Evolutionary conservation across 2,329 filamentous ascomycete species (phyloP).

Genomic region (Ophiostoma pallidulum): DNA sequence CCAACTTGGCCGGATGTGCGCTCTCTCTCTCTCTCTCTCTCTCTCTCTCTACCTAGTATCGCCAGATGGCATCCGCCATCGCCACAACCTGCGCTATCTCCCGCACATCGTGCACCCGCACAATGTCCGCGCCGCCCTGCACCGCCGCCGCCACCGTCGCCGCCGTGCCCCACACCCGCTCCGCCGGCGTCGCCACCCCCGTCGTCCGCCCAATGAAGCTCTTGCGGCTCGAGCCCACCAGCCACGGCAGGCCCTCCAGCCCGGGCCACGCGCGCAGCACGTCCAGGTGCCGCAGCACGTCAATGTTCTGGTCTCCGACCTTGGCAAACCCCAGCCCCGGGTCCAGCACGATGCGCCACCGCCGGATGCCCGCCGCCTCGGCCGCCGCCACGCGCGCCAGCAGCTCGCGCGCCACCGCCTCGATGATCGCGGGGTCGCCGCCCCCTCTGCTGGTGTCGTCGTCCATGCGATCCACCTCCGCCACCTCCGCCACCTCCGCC

Average conservation of each 20-base stretch:
- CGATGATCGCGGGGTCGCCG: slow-evolving; percentile 43
- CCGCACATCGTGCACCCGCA: slow-evolving; percentile 80
- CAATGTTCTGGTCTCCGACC: slow-evolving; percentile 67
- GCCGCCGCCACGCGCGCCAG: slow-evolving; percentile 61
- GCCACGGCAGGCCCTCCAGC: slow-evolving; percentile 68
- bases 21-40: neutral
- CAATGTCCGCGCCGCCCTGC: slow-evolving; percentile 79
- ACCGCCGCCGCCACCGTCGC: slow-evolving; percentile 80
- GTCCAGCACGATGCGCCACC: slow-evolving; percentile 92
- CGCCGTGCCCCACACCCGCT: slow-evolving; percentile 77
- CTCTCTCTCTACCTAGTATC: slow-evolving; percentile 29
- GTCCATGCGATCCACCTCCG: no score
- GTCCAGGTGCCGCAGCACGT: slow-evolving; percentile 59
- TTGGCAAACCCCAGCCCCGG: slow-evolving; percentile 95
- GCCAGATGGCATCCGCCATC: slow-evolving; percentile 91
- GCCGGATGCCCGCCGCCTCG: slow-evolving; percentile 68
- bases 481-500: slow-evolving; percentile 4
- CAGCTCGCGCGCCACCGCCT: slow-evolving; percentile 59
- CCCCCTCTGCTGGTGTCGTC: neutral
- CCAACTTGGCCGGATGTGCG: neutral
- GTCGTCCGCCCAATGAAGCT: slow-evolving; percentile 78
- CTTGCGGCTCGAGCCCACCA: slow-evolving; percentile 84
- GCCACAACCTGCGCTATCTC: slow-evolving; percentile 78
- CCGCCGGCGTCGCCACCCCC: slow-evolving; percentile 58
- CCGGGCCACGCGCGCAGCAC: slow-evolving; percentile 56